These are phyloP conservation scores for Candida easanensis DNA, from an alignment of 805 yeast genomes.

Conservation along the genomic window DNA sequence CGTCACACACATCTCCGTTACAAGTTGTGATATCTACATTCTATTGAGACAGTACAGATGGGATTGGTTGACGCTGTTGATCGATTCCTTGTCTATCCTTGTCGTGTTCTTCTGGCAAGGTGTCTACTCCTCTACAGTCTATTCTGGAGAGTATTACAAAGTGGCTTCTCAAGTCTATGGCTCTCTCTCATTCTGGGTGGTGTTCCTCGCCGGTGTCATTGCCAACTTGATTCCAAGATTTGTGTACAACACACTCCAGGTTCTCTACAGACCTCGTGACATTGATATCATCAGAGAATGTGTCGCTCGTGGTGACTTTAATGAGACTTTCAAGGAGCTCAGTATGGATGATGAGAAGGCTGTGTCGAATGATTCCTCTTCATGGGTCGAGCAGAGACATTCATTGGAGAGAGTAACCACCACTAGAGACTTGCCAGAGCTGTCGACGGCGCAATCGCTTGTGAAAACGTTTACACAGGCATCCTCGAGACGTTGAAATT, in stretches of 20 bases:
- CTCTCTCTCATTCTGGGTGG: conserved; percentile 61
- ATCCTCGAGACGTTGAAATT: conserved; percentile 8
- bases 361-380: conserved; percentile 9
- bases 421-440: conserved; percentile 18
- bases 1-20: conserved; percentile 61
- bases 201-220: conserved; percentile 55
- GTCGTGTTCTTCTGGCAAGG: conserved; percentile 75
- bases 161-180: conserved; percentile 65
- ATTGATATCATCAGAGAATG: conserved; percentile 65
- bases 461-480: conserved; percentile 16
- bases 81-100: conserved; percentile 55
- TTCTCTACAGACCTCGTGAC: conserved; percentile 59
- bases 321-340: conserved; percentile 8
- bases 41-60: conserved; percentile 70
- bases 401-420: conserved; percentile 18
- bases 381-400: conserved; percentile 5
- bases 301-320: conserved; percentile 66
- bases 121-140: conserved; percentile 57
- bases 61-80: conserved; percentile 70
- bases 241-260: conserved; percentile 48
- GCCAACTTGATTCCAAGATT: conserved; percentile 67
- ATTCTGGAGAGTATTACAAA: conserved; percentile 58
- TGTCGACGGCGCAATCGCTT: conserved; percentile 15
- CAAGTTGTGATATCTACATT: conserved; percentile 63
- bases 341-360: conserved; percentile 13